Evolutionary conservation across 2,329 filamentous ascomycete genomes (phyloP).

Genomic region (Neofusicoccum parvum): DNA sequence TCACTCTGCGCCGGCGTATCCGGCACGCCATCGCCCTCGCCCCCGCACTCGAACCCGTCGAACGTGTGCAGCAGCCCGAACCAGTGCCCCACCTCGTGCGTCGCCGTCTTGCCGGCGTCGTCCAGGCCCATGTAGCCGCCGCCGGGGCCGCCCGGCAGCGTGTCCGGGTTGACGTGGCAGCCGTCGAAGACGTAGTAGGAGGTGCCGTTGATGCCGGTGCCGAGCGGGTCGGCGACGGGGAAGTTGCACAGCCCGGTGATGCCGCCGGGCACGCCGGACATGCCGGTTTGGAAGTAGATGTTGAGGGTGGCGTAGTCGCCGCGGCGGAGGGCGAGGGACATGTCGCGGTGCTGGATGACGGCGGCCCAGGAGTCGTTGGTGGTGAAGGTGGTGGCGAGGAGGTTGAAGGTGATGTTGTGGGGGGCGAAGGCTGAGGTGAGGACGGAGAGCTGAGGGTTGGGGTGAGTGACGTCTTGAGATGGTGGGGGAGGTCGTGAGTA

Average conservation of each 20-base stretch:
- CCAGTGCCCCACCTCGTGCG: slow-evolving; percentile 53
- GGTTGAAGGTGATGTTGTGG: slow-evolving; percentile 55
- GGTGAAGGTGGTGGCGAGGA: slow-evolving; percentile 52
- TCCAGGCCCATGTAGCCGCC: too few species aligned
- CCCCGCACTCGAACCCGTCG: slow-evolving; percentile 47
- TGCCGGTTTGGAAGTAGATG: slow-evolving; percentile 61
- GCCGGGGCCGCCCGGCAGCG: too few species aligned
- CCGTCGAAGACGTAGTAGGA: not conserved
- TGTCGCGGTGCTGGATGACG: slow-evolving; percentile 50
- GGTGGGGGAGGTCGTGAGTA: slow-evolving; percentile 20
- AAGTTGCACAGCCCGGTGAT: slow-evolving; percentile 59
- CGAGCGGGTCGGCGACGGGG: slow-evolving; percentile 37
- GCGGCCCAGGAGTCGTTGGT: slow-evolving; percentile 58
- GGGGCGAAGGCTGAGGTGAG: slow-evolving; percentile 42
- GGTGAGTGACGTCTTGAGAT: slow-evolving; percentile 34
- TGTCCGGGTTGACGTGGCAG: too few species aligned
- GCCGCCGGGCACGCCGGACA: slow-evolving; percentile 36
- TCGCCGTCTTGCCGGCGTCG: slow-evolving; percentile 36
- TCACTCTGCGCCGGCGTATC: too few species aligned
- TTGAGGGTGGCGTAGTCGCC: slow-evolving; percentile 50
- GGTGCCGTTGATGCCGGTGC: slow-evolving; percentile 39
- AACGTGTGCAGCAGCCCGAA: slow-evolving; percentile 50
- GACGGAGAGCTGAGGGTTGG: slow-evolving; percentile 36
- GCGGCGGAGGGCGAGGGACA: slow-evolving; percentile 53
- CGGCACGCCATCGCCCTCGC: slow-evolving; percentile 44